Evolutionary conservation across 805 yeast genomes (phyloP).

Genomic region (Suhomyces sp.): DNA sequence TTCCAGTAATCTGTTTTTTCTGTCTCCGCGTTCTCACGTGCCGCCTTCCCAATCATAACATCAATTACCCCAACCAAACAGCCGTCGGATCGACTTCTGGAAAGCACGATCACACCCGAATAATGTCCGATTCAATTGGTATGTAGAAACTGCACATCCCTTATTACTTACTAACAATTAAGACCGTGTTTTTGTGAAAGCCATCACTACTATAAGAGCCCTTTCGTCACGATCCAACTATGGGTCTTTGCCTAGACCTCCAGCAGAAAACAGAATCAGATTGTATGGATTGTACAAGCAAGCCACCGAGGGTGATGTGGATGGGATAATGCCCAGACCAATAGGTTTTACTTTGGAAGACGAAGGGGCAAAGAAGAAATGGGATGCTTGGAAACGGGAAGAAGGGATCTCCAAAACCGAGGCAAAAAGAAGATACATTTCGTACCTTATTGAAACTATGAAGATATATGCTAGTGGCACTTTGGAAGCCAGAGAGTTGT

Average conservation of each 20-base stretch:
- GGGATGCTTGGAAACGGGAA: constrained; percentile 83
- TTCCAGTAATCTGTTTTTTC: neutral
- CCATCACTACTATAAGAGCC: constrained; percentile 74
- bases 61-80: neutral
- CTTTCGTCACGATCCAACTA: constrained; percentile 62
- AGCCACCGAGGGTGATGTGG: constrained; percentile 84
- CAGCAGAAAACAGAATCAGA: constrained; percentile 62
- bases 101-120: neutral
- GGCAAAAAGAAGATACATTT: constrained; percentile 71
- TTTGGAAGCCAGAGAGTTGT: constrained; percentile 60
- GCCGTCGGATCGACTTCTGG: neutral
- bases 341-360: constrained; percentile 58
- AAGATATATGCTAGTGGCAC: constrained; percentile 64
- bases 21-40: neutral
- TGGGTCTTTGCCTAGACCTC: constrained; percentile 71
- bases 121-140: constrained; percentile 53
- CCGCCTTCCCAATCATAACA: neutral
- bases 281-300: constrained; percentile 84
- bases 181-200: constrained; percentile 80
- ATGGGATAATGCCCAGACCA: constrained; percentile 65
- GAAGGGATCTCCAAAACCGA: constrained; percentile 65
- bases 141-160: constrained; percentile 12
- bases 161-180: neutral
- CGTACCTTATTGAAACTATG: constrained; percentile 71
- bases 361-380: constrained; percentile 66